Evolutionary conservation across 305 asterid genomes (phyloP).

Genomic region (Plantago coronopus): DNA sequence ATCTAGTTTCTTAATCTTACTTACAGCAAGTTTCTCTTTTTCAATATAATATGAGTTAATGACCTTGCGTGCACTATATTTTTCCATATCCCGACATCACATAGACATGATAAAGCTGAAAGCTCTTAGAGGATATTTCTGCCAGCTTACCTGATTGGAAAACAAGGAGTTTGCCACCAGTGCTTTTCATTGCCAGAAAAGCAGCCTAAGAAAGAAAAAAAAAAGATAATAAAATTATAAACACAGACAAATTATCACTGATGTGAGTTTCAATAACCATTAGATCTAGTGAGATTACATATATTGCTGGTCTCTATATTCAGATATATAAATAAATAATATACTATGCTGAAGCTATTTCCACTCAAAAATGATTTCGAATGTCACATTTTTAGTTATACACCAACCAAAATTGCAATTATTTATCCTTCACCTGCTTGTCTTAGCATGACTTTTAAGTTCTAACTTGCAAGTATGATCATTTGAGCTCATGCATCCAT

Average conservation of each 20-base stretch:
- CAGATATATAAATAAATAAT: neutral
- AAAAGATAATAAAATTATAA: constrained; percentile 5
- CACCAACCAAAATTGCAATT: too few species aligned
- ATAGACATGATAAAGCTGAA: neutral
- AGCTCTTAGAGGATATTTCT: constrained; percentile 8
- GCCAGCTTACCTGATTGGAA: constrained; percentile 81
- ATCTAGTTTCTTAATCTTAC: too few species aligned
- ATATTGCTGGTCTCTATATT: neutral
- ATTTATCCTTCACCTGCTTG: constrained; percentile 13
- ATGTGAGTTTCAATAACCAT: constrained; percentile 7
- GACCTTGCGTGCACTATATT: neutral
- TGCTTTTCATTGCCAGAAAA: constrained; percentile 89
- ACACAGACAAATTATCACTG: constrained; percentile 17
- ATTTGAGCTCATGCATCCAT: neutral
- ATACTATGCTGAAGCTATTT: constrained; percentile 4
- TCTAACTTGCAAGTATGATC: constrained; percentile 4
- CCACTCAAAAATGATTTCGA: neutral
- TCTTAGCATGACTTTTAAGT: constrained; percentile 17
- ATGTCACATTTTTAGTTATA: constrained; percentile 4
- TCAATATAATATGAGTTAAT: neutral
- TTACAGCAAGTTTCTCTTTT: too few species aligned
- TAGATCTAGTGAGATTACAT: constrained; percentile 1
- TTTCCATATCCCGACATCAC: neutral
- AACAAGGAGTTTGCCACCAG: constrained; percentile 96
- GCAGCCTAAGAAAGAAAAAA: constrained; percentile 76